A percentile compares a stretch with the other conserved stretches of the same genome.
Conservation (phyloP, 2,329 filamentous ascomycete genomes). For the Periglandula ipomoeae region DNA sequence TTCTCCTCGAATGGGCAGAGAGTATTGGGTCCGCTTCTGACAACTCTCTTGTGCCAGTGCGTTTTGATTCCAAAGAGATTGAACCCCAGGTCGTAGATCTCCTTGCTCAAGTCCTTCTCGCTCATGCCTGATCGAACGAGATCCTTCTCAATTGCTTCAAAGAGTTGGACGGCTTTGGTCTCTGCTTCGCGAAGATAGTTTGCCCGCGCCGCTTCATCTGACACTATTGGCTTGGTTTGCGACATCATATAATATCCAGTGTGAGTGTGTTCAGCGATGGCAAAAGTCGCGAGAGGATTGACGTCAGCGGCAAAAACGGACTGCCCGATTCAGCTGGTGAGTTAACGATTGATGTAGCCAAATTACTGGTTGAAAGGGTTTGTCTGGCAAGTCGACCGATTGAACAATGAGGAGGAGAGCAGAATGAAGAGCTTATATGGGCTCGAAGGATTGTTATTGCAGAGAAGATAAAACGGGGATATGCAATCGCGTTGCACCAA, state of each 20-base stretch:
- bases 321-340: too few species aligned
- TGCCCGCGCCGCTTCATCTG: conserved; percentile 1
- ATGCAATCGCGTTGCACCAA: not conserved
- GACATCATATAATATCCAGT: not conserved
- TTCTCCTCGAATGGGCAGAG: conserved; percentile 37
- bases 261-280: too few species aligned
- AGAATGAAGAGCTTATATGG: not conserved
- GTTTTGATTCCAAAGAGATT: conserved; percentile 29
- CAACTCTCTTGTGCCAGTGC: conserved; percentile 44
- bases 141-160: conserved; percentile 35
- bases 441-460: not conserved
- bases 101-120: conserved; percentile 36
- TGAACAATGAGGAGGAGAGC: not conserved
- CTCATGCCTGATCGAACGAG: conserved; percentile 37
- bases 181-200: conserved; percentile 32
- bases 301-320: too few species aligned
- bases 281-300: not conserved
- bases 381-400: too few species aligned
- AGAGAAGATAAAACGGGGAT: too few species aligned
- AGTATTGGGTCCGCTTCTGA: conserved; percentile 41
- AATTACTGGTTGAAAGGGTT: too few species aligned
- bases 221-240: not conserved
- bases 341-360: too few species aligned
- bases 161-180: conserved; percentile 34
- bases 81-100: conserved; percentile 30